These are phyloP conservation scores for Ilyonectria destructans DNA, from an alignment of 2,329 filamentous ascomycete species.

Conservation along the genomic window DNA sequence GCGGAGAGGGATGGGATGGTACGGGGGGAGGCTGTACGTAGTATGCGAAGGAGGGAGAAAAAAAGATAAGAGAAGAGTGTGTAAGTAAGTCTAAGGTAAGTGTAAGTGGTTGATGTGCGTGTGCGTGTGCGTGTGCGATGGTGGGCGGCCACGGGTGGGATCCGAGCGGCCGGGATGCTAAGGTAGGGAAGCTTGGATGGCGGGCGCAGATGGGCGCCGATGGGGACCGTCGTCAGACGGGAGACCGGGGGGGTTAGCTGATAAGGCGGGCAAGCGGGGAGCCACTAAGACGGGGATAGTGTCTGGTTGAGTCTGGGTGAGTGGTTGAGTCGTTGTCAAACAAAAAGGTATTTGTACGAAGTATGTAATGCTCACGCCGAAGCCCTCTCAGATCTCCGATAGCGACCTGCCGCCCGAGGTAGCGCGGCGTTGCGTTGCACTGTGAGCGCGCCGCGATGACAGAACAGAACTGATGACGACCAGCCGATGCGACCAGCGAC, in stretches of 20 bases:
- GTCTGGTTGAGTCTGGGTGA: constrained; percentile 8
- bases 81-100: constrained; percentile 37
- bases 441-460: constrained; percentile 11
- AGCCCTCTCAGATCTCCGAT: constrained; percentile 6
- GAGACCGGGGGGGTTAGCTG: constrained; percentile 48
- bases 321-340: constrained; percentile 17
- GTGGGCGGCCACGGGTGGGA: constrained; percentile 44
- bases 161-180: constrained; percentile 50
- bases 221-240: constrained; percentile 45
- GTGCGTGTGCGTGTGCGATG: constrained; percentile 9
- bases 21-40: constrained; percentile 8
- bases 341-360: constrained; percentile 28
- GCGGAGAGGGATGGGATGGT: constrained; percentile 42
- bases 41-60: constrained; percentile 34
- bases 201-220: constrained; percentile 52
- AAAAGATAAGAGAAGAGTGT: constrained; percentile 47
- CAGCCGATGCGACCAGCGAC: constrained; percentile 17
- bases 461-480: constrained; percentile 19
- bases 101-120: constrained; percentile 47
- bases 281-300: constrained; percentile 43
- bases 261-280: constrained; percentile 50
- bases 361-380: constrained; percentile 25
- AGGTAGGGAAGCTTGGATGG: constrained; percentile 47
- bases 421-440: constrained; percentile 11
- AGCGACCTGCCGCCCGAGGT: neutral